phyloP scores from a whole-genome alignment of 495 filamentous ascomycete genomes.

The Xylaria telfairii region DNA sequence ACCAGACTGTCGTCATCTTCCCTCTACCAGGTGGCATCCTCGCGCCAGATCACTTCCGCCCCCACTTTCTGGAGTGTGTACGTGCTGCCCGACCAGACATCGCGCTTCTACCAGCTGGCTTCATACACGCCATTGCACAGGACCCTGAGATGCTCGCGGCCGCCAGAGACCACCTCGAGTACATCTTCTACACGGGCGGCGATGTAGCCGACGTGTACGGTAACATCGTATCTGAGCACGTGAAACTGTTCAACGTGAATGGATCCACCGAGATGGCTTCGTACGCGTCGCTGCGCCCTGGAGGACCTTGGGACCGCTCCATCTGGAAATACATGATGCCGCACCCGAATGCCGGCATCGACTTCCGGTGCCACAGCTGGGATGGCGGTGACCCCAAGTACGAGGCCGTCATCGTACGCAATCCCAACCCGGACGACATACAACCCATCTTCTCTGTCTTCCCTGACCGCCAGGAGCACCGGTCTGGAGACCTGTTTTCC shows the following conservation, averaged over 20 bases:
- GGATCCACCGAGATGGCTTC: background rate
- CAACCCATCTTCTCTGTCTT: background rate
- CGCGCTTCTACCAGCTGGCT: background rate
- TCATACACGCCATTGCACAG: background rate
- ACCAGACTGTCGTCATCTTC: background rate
- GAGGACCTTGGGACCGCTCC: background rate
- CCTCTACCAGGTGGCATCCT: conserved; percentile 1
- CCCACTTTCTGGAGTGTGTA: background rate
- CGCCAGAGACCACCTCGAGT: background rate
- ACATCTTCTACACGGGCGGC: background rate
- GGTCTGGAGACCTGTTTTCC: conserved; percentile 50
- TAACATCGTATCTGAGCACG: background rate
- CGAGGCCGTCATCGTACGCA: conserved; percentile 1
- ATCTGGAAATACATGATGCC: background rate
- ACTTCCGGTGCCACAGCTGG: background rate
- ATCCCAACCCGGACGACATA: background rate
- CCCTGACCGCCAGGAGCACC: conserved; percentile 39
- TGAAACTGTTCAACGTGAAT: background rate
- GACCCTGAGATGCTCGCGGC: background rate
- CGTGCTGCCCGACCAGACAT: background rate
- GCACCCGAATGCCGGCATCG: background rate
- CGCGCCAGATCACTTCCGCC: background rate
- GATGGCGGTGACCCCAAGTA: background rate
- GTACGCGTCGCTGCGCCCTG: background rate
- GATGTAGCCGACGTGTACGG: background rate